A percentile compares a stretch with the other conserved stretches of the same genome.
These are phyloP conservation scores for Lanmaoa pseudosensibilis DNA, from an alignment of 768 basidiomycete species.

Conservation along the genomic window DNA sequence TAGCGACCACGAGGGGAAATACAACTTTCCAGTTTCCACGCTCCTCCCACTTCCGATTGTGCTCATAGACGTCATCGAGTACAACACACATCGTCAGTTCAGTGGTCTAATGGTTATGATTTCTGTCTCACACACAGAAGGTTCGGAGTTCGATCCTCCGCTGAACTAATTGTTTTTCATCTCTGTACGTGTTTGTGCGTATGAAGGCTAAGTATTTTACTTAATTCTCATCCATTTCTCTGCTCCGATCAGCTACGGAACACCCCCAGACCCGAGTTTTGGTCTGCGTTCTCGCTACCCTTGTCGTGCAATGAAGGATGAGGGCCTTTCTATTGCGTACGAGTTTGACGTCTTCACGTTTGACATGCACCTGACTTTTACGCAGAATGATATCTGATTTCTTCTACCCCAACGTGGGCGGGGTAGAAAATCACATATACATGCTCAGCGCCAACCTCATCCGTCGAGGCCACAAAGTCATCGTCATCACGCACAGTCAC, in stretches of 20 bases:
- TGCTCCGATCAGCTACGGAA: background rate
- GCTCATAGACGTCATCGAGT: background rate
- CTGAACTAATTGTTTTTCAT: conserved; percentile 33
- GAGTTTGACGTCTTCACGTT: background rate
- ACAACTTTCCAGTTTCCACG: background rate
- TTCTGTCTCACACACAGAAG: conserved; percentile 50
- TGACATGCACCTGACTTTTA: background rate
- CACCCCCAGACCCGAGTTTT: background rate
- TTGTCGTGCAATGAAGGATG: conserved; percentile 26
- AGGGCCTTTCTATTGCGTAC: conserved; percentile 31
- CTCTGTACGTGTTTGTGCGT: no score
- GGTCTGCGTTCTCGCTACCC: background rate
- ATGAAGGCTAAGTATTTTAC: background rate
- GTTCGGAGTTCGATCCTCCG: conserved; percentile 41
- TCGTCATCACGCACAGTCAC: conserved; percentile 93
- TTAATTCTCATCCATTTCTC: background rate
- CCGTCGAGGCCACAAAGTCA: conserved; percentile 84
- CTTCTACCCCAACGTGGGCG: conserved; percentile 91
- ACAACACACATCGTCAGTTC: conserved; percentile 31
- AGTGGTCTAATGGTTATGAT: conserved; percentile 63
- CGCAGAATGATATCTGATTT: conserved; percentile 94
- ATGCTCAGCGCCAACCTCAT: conserved; percentile 85
- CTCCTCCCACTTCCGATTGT: background rate
- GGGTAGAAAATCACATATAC: conserved; percentile 96
- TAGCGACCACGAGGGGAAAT: no score